Base-by-base conservation (phyloP, 768 basidiomycete genomes). In the Rickenella mellea region DNA sequence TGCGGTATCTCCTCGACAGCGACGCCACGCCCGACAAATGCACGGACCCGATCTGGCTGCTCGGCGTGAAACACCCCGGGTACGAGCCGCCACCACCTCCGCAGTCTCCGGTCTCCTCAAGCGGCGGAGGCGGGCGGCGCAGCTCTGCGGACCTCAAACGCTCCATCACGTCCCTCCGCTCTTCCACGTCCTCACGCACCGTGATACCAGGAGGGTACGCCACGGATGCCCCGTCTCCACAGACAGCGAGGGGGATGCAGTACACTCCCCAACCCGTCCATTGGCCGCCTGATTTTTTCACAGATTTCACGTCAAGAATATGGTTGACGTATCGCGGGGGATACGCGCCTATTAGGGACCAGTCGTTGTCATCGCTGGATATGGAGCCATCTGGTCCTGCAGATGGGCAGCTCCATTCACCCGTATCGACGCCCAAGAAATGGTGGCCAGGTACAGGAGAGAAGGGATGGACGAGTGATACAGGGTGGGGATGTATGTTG, bases 271-370 rank as follows among this genome's bases (percentile, higher is more conserved):
- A 76, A 0, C 59, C 65, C 0, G 67, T 65, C 14, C 66, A 74
- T 53, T 90, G 88, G 88, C 86, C 87, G 0, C 73, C 80, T 6
- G 71, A 74, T 27, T 96, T 96, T 57, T 91, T 92, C 54, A 69
- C 73, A 10, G 93, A 97, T 62, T 97, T 94, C 59, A 80, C 80
- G 0, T 87, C 87, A 1, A 70, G 84, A 5, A 69, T 96, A 39
- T 96, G 90, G 84, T 71, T 93, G 32, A 94, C 92, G 0, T 98
- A 98, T 62, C 85, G 93, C 19, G 80, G 80, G 2, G 83, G 90
- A 29, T 94, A 93, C 48, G 58, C 76, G 0, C 83, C 89, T 2
- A 92, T 98, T 51, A 69, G 78, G 31, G 82, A 89, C 56, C 69
- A 67, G 0, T 61, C 69, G 15, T 63, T 77, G 14, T 55, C 68